Evolutionary conservation across 2,329 filamentous ascomycete species (phyloP).

Genomic region (Podosphaera xanthii): DNA sequence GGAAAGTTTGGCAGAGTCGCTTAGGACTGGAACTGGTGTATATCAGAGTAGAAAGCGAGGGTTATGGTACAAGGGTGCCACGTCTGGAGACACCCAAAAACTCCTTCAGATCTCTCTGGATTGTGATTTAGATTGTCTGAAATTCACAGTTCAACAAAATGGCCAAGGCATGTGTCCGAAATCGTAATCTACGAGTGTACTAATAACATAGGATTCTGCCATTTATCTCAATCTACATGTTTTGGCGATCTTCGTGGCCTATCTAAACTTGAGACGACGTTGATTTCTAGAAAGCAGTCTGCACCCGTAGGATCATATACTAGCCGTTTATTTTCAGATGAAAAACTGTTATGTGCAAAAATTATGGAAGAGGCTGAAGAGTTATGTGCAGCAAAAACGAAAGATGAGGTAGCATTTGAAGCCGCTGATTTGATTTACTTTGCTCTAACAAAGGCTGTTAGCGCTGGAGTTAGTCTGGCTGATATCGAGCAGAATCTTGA

Average conservation of each 20-base stretch:
- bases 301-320: conserved; percentile 87
- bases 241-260: conserved; percentile 72
- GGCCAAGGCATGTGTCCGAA: conserved; percentile 32
- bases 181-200: background rate
- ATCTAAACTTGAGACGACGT: conserved; percentile 65
- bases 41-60: conserved; percentile 94
- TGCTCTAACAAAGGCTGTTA: conserved; percentile 69
- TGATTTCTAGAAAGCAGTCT: conserved; percentile 57
- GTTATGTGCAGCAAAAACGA: conserved; percentile 64
- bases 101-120: conserved; percentile 67
- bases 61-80: conserved; percentile 89
- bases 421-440: conserved; percentile 94
- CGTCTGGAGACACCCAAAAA: conserved; percentile 82
- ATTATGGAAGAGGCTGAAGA: conserved; percentile 98
- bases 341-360: conserved; percentile 75
- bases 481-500: conserved; percentile 87
- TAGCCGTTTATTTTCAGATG: conserved; percentile 73
- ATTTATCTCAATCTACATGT: conserved; percentile 76
- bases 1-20: conserved; percentile 68
- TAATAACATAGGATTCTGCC: conserved; percentile 47
- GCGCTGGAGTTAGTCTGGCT: conserved; percentile 61
- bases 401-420: conserved; percentile 75
- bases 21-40: conserved; percentile 57
- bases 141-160: conserved; percentile 74
- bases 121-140: conserved; percentile 81